A percentile compares a stretch with the other conserved stretches of the same genome.
Conservation (phyloP, 1,284 basidiomycete genomes). For the Hypsizygus ulmarius region DNA sequence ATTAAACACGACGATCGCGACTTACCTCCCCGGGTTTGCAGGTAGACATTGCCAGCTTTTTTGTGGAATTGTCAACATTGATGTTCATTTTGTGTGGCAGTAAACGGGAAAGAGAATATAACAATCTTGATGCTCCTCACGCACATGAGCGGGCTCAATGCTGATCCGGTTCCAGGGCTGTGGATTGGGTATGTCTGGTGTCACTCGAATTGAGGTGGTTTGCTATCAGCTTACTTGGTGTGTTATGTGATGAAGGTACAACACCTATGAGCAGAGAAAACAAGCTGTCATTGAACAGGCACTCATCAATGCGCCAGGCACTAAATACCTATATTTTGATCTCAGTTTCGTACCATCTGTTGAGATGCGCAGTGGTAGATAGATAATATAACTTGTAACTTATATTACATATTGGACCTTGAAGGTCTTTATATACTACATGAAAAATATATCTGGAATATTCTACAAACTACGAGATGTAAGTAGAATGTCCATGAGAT, state of each 20-base stretch:
- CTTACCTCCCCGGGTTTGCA: conserved; percentile 25
- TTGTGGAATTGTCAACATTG: not conserved
- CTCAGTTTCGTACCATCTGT: conserved; percentile 22
- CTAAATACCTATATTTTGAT: conserved; percentile 26
- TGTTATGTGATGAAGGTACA: conserved; percentile 15
- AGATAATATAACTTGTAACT: too few species aligned
- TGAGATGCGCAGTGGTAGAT: too few species aligned
- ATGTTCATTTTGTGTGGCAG: not conserved
- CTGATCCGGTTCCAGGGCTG: conserved; percentile 25
- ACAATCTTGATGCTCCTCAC: conserved; percentile 28
- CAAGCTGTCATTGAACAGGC: conserved; percentile 21
- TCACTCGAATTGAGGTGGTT: not conserved
- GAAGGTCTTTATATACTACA: too few species aligned
- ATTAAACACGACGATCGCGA: conserved; percentile 21
- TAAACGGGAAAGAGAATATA: conserved; percentile 24
- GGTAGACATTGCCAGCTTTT: conserved; percentile 9
- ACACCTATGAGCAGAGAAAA: conserved; percentile 21
- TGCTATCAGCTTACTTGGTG: not conserved
- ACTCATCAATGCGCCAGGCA: conserved; percentile 22
- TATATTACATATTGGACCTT: too few species aligned
- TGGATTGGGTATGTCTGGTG: conserved; percentile 19
- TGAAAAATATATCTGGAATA: too few species aligned
- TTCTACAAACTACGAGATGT: too few species aligned
- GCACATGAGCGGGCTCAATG: conserved; percentile 27
- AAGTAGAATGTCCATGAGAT: too few species aligned